A percentile compares a stretch with the other conserved stretches of the same genome.
Conservation (phyloP, 805 yeast genomes). For the Candida boidinii region DNA sequence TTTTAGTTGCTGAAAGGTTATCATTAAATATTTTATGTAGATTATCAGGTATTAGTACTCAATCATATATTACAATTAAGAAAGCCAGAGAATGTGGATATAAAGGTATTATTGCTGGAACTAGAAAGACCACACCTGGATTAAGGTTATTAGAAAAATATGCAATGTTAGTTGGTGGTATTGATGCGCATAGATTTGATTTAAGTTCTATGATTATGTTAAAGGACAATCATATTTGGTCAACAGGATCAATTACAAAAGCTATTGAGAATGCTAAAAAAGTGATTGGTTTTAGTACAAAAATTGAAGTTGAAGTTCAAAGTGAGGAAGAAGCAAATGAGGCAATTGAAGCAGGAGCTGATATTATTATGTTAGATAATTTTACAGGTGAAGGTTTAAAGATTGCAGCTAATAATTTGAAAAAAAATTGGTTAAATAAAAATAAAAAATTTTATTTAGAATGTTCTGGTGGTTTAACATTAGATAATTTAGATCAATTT, state of each 20-base stretch:
- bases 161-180: constrained; percentile 93
- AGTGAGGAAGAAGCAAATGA: constrained; percentile 80
- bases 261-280: constrained; percentile 72
- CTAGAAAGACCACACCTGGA: constrained; percentile 97
- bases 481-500: constrained; percentile 54
- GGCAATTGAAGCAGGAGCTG: constrained; percentile 94
- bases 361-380: constrained; percentile 90
- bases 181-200: constrained; percentile 88
- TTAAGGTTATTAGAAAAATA: constrained; percentile 81
- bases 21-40: constrained; percentile 77
- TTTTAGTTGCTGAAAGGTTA: constrained; percentile 78
- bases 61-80: constrained; percentile 45
- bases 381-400: constrained; percentile 61
- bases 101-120: constrained; percentile 85
- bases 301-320: constrained; percentile 90
- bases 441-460: constrained; percentile 58
- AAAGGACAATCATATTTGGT: constrained; percentile 89
- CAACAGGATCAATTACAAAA: constrained; percentile 83
- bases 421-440: constrained; percentile 28
- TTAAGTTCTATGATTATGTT: constrained; percentile 92
- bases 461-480: constrained; percentile 85
- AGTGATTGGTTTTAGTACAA: constrained; percentile 82
- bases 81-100: constrained; percentile 65
- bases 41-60: constrained; percentile 82
- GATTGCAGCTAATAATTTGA: constrained; percentile 55